A percentile compares a stretch with the other conserved stretches of the same genome.
Evolutionary conservation across 1,284 basidiomycete genomes (phyloP).

Genomic region (Leccinum holopus): DNA sequence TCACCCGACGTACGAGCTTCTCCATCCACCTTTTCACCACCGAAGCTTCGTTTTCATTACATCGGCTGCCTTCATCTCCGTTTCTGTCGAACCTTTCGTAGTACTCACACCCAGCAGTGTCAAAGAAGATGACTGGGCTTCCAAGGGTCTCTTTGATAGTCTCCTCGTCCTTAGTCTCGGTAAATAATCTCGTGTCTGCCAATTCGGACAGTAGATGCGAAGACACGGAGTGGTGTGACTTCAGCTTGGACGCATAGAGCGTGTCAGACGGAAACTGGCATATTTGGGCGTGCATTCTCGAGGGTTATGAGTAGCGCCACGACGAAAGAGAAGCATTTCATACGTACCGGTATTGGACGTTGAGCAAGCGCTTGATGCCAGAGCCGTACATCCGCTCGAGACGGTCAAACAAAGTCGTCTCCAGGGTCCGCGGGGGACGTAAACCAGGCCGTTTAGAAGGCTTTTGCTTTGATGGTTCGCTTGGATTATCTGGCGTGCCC

Average conservation of each 20-base stretch:
- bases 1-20: constrained; percentile 57
- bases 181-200: constrained; percentile 44
- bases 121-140: constrained; percentile 87
- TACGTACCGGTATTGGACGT: constrained; percentile 79
- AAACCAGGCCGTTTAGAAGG: constrained; percentile 37
- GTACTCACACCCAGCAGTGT: constrained; percentile 92
- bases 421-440: constrained; percentile 71
- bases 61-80: constrained; percentile 80
- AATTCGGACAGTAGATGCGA: constrained; percentile 73
- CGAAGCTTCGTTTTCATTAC: constrained; percentile 91
- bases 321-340: neutral
- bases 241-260: constrained; percentile 76
- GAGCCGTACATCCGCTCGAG: constrained; percentile 85
- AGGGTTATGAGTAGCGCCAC: constrained; percentile 2
- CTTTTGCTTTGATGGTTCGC: constrained; percentile 21
- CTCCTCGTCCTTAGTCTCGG: constrained; percentile 56
- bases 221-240: constrained; percentile 71
- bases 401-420: constrained; percentile 90
- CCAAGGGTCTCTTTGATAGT: constrained; percentile 61
- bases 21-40: constrained; percentile 83
- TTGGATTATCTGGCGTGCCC: constrained; percentile 12
- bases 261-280: constrained; percentile 84
- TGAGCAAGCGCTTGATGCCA: constrained; percentile 82
- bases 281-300: constrained; percentile 85
- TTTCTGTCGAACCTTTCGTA: constrained; percentile 73